Conservation (phyloP, 257 asterid species). For the Lavandula angustifolia region DNA sequence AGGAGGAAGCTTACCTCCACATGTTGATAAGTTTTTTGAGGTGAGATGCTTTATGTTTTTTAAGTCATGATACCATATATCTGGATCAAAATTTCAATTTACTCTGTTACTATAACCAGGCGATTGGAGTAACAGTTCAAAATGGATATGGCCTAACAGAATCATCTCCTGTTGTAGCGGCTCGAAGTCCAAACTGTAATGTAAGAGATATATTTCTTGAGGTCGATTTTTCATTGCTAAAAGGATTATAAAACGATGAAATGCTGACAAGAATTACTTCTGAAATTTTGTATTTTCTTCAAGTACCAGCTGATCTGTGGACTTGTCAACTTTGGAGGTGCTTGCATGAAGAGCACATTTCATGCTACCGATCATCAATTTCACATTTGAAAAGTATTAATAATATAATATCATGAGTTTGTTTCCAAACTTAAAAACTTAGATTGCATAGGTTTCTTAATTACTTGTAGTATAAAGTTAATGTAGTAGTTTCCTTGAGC, state of each 20-base stretch:
- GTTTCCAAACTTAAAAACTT: not conserved
- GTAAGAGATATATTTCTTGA: constrained; percentile 45
- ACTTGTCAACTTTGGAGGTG: not conserved
- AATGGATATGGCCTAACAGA: constrained; percentile 98
- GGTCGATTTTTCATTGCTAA: no score
- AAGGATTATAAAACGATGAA: no score
- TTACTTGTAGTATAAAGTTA: not conserved
- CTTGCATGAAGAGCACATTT: not conserved
- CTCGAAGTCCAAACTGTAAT: constrained; percentile 62
- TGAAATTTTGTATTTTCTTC: not conserved
- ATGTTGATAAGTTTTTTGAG: constrained; percentile 87
- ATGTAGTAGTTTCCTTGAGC: not conserved
- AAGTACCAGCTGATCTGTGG: constrained; percentile 3
- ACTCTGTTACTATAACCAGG: constrained; percentile 46
- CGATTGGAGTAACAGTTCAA: constrained; percentile 76
- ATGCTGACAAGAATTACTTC: not conserved
- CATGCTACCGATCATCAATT: not conserved
- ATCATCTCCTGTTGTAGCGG: constrained; percentile 90
- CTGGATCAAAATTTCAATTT: constrained; percentile 4
- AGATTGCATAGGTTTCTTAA: not conserved
- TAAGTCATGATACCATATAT: constrained; percentile 17
- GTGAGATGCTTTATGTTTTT: constrained; percentile 35
- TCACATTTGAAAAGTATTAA: constrained; percentile 12
- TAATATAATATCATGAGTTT: not conserved
- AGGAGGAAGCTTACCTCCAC: constrained; percentile 89